Evolutionary conservation across 140 eudicot genomes (phyloP).

Genomic region (Anethum foeniculum): DNA sequence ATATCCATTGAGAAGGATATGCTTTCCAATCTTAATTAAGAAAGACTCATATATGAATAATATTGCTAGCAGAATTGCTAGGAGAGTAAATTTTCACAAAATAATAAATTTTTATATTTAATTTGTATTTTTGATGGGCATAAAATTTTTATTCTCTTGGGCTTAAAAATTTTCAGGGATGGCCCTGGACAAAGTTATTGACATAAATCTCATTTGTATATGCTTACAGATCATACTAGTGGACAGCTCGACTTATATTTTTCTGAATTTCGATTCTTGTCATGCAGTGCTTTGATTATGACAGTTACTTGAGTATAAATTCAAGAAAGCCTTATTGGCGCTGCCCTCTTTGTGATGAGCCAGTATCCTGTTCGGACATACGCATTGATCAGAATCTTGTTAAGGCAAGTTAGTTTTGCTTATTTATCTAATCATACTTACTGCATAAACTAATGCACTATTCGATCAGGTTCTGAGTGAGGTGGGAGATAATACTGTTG

Average conservation of each 20-base stretch:
- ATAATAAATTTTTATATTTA: too few species aligned
- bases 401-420: constrained; percentile 29
- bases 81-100: too few species aligned
- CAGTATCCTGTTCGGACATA: constrained; percentile 38
- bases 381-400: constrained; percentile 41
- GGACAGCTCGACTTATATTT: background rate
- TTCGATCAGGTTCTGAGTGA: constrained; percentile 33
- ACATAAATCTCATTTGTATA: background rate
- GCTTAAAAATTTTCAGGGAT: too few species aligned
- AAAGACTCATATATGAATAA: too few species aligned
- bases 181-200: background rate
- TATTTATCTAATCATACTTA: background rate
- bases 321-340: constrained; percentile 40
- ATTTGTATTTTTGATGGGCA: too few species aligned
- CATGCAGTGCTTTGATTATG: constrained; percentile 48
- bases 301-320: constrained; percentile 31
- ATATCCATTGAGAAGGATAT: too few species aligned
- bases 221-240: background rate
- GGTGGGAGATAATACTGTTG: constrained; percentile 23
- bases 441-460: background rate
- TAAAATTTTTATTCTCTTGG: too few species aligned
- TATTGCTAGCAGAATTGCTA: too few species aligned
- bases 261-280: background rate
- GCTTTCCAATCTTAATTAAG: too few species aligned
- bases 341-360: constrained; percentile 43